Evolutionary conservation across 257 asterid species (phyloP).

Genomic region (Fraxinus americana): DNA sequence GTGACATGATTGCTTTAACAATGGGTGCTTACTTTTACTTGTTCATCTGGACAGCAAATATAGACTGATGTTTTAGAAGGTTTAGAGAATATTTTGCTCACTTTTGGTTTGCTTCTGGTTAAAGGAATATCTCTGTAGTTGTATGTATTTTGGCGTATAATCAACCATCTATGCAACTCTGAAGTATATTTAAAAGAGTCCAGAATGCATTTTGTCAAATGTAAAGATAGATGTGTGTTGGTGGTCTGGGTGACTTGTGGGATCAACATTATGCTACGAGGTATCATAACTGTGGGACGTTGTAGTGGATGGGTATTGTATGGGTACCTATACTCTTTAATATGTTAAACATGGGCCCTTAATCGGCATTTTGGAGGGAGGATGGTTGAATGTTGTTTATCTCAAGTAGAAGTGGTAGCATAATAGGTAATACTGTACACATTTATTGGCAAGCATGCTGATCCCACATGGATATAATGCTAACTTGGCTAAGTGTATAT

Average conservation of each 20-base stretch:
- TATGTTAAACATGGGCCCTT: neutral
- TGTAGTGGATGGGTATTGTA: neutral
- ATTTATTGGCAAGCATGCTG: neutral
- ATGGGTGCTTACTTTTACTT: neutral
- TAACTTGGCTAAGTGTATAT: conserved; percentile 3
- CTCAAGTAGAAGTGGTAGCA: neutral
- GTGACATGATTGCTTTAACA: neutral
- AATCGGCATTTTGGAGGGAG: neutral
- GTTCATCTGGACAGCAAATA: neutral
- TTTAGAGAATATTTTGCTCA: neutral
- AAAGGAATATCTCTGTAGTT: neutral
- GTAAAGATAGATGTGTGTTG: neutral
- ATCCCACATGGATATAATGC: neutral
- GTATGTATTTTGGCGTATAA: neutral
- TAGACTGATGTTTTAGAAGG: neutral
- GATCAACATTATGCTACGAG: neutral
- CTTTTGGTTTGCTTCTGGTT: neutral
- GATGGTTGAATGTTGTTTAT: neutral
- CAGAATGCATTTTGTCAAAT: neutral
- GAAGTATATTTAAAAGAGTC: neutral
- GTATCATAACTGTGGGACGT: neutral
- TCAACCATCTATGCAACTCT: neutral
- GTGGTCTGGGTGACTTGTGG: neutral
- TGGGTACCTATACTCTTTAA: neutral
- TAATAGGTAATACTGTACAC: neutral